A percentile compares a stretch with the other conserved stretches of the same genome.
Evolutionary conservation across 305 asterid genomes (phyloP).

Genomic region (Andrographis paniculata): DNA sequence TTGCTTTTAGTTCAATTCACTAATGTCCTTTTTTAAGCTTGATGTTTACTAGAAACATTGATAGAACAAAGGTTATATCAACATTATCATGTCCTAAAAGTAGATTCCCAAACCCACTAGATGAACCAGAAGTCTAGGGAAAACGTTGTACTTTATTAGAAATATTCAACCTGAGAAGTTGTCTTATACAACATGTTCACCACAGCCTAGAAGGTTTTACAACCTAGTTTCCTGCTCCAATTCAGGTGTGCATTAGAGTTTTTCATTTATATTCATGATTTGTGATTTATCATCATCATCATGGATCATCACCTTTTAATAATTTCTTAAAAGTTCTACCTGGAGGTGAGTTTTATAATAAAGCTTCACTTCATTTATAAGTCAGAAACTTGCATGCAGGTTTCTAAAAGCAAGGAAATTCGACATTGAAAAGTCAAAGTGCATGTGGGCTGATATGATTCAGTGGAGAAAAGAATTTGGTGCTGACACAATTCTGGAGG

Average conservation of each 20-base stretch:
- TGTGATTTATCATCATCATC: too few species aligned
- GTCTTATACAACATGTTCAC: too few species aligned
- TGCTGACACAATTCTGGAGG: constrained; percentile 68
- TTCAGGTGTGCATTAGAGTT: too few species aligned
- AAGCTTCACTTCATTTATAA: too few species aligned
- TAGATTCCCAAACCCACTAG: constrained; percentile 5
- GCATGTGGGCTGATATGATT: constrained; percentile 98
- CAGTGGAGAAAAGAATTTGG: constrained; percentile 97
- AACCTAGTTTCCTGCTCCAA: too few species aligned
- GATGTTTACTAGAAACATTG: constrained; percentile 10
- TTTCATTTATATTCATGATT: too few species aligned
- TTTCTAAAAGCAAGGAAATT: constrained; percentile 93
- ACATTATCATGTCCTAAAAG: neutral
- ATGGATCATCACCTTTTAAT: too few species aligned
- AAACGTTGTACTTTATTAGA: neutral
- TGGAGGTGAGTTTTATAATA: too few species aligned
- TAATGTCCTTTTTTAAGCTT: constrained; percentile 9
- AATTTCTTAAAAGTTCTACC: too few species aligned
- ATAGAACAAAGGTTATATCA: constrained; percentile 6
- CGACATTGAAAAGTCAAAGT: constrained; percentile 78
- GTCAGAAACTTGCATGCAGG: constrained; percentile 33
- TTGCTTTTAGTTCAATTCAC: constrained; percentile 9
- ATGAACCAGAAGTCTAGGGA: neutral
- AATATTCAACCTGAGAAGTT: too few species aligned
- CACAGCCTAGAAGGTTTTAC: neutral